phyloP scores from a whole-genome alignment of 2,329 filamentous ascomycete species.

The Calonectria henricotiae region DNA sequence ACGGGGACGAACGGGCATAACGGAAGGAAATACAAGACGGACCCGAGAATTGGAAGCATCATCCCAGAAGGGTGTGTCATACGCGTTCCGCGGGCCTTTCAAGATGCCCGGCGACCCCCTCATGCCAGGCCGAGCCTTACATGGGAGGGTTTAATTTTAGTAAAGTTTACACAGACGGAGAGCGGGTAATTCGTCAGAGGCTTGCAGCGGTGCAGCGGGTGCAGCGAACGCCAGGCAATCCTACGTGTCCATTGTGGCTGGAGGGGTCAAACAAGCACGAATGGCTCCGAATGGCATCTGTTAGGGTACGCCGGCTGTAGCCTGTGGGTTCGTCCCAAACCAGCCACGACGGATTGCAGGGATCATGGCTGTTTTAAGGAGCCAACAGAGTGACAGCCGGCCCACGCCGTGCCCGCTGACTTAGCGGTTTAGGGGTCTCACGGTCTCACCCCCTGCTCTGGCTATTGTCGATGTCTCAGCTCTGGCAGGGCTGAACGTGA shows the following conservation, averaged over 20 bases:
- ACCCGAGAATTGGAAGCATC: conserved; percentile 7
- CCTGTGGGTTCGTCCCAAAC: conserved; percentile 15
- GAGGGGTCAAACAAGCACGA: not conserved
- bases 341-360: conserved; percentile 11
- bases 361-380: conserved; percentile 2
- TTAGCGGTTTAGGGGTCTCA: conserved; percentile 10
- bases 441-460: not conserved
- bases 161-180: not conserved
- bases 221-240: conserved; percentile 9
- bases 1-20: conserved; percentile 16
- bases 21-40: conserved; percentile 9
- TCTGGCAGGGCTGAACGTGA: not conserved
- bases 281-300: not conserved
- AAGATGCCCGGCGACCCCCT: not conserved
- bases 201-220: conserved; percentile 6
- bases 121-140: conserved; percentile 16
- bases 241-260: conserved; percentile 24
- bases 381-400: conserved; percentile 4
- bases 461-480: not conserved
- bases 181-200: conserved; percentile 11
- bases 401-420: conserved; percentile 20
- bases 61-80: conserved; percentile 12
- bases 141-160: conserved; percentile 18
- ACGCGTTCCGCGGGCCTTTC: conserved; percentile 14
- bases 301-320: conserved; percentile 17